Percentiles rank a stretch among this genome's conserved stretches.
These are phyloP conservation scores for Strobilomyces echinocephalus DNA, from an alignment of 768 basidiomycete species.

Conservation along the genomic window DNA sequence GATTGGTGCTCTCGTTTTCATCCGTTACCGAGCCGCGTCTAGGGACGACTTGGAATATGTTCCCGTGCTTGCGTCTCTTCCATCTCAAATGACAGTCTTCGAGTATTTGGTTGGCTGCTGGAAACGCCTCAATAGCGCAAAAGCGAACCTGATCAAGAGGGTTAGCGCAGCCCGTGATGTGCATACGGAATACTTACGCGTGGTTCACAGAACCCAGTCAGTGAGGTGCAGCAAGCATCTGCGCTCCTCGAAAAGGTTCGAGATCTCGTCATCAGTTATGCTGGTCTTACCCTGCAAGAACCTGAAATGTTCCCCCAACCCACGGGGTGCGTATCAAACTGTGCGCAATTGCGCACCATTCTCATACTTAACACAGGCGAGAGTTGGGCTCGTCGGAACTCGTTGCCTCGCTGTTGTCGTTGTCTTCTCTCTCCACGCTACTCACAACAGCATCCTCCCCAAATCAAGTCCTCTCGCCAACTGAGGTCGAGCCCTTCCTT, in stretches of 20 bases:
- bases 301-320: constrained; percentile 96
- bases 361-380: constrained; percentile 42
- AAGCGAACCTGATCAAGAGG: constrained; percentile 57
- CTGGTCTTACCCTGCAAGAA: constrained; percentile 84
- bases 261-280: constrained; percentile 83
- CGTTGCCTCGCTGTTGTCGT: constrained; percentile 70
- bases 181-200: constrained; percentile 33
- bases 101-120: constrained; percentile 90
- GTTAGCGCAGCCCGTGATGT: constrained; percentile 29
- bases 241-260: constrained; percentile 68
- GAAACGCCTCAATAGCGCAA: constrained; percentile 71
- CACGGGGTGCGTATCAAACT: constrained; percentile 44
- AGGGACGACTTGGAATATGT: constrained; percentile 77
- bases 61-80: constrained; percentile 70
- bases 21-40: neutral
- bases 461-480: constrained; percentile 50
- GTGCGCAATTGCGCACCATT: neutral
- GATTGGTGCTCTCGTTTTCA: constrained; percentile 3
- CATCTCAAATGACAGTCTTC: constrained; percentile 72
- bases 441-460: constrained; percentile 46
- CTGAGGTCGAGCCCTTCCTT: constrained; percentile 76
- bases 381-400: constrained; percentile 76
- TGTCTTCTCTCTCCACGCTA: constrained; percentile 65
- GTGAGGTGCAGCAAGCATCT: constrained; percentile 56
- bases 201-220: constrained; percentile 44